These are phyloP conservation scores for Podila epigama DNA, from an alignment of 192 early-diverging fungal species.

Conservation along the genomic window DNA sequence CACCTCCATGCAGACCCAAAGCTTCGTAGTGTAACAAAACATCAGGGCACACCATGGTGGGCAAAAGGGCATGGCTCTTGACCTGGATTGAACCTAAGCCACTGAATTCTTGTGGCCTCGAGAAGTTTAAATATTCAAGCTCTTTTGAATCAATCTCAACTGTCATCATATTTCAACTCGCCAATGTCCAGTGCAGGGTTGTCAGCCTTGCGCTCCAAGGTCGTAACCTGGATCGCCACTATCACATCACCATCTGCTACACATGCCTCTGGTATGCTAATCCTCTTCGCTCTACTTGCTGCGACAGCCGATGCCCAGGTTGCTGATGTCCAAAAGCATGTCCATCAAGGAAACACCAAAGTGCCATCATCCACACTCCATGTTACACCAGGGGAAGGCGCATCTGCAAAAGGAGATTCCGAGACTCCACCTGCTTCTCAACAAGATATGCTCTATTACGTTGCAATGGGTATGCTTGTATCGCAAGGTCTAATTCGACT, in stretches of 20 bases:
- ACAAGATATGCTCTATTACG: slow-evolving; percentile 37
- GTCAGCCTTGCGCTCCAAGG: slow-evolving; percentile 30
- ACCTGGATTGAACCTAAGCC: no score
- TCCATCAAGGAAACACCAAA: no score
- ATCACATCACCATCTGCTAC: slow-evolving; percentile 41
- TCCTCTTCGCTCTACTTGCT: slow-evolving; percentile 41
- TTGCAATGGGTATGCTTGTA: slow-evolving; percentile 44
- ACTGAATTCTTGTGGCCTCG: no score
- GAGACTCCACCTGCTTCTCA: slow-evolving; percentile 1
- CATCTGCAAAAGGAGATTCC: neutral
- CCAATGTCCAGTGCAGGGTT: no score
- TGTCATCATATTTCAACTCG: no score
- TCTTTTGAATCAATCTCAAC: no score
- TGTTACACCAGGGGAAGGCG: neutral
- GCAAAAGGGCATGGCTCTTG: no score
- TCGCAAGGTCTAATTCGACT: slow-evolving; percentile 44
- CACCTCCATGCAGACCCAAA: no score
- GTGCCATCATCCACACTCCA: neutral
- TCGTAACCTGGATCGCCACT: slow-evolving; percentile 36
- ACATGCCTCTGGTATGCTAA: slow-evolving; percentile 47
- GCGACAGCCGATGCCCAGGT: slow-evolving; percentile 36
- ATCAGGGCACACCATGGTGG: no score
- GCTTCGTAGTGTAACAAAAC: no score
- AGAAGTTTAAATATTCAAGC: no score
- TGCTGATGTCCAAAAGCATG: slow-evolving; percentile 1